These are phyloP conservation scores for Yarrowia hollandica DNA, from an alignment of 805 yeast species.

Conservation along the genomic window DNA sequence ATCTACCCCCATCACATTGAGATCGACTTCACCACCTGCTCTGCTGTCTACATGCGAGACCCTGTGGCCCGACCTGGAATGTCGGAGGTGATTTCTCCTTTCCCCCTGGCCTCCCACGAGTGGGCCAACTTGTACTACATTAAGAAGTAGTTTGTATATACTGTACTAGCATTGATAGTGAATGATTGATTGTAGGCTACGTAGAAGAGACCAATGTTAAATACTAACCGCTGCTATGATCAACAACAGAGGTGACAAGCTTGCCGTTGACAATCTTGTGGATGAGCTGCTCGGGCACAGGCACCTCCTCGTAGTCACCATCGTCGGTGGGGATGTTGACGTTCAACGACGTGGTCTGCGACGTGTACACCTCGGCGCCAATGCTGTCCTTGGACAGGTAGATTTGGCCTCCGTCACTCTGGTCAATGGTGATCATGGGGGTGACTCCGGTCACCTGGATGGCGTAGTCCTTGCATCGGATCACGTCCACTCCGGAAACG, in stretches of 20 bases:
- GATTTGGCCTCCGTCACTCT: slow-evolving; percentile 80
- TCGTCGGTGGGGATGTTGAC: slow-evolving; percentile 73
- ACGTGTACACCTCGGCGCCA: slow-evolving; percentile 74
- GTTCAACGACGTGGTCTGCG: slow-evolving; percentile 82
- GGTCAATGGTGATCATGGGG: slow-evolving; percentile 85
- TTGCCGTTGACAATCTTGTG: slow-evolving; percentile 65
- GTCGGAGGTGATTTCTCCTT: slow-evolving; percentile 93
- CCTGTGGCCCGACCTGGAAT: slow-evolving; percentile 97
- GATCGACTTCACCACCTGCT: slow-evolving; percentile 86
- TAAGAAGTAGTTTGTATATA: slow-evolving; percentile 35
- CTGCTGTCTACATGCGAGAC: slow-evolving; percentile 93
- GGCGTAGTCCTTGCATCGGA: slow-evolving; percentile 78
- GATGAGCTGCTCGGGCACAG: slow-evolving; percentile 89
- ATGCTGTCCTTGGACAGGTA: slow-evolving; percentile 74
- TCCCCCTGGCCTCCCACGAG: slow-evolving; percentile 76
- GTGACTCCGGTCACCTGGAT: slow-evolving; percentile 79
- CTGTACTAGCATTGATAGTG: too few relatives aligned
- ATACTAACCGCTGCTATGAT: slow-evolving; percentile 60
- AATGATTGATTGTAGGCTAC: too few relatives aligned
- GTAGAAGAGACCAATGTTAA: neutral
- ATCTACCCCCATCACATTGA: slow-evolving; percentile 90
- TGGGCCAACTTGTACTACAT: slow-evolving; percentile 90
- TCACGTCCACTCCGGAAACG: slow-evolving; percentile 84
- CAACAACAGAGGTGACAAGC: slow-evolving; percentile 64
- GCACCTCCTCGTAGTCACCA: slow-evolving; percentile 69